A percentile compares a stretch with the other conserved stretches of the same genome.
Conservation (phyloP, 1,284 basidiomycete species). For the Apiotrichum sp. region DNA sequence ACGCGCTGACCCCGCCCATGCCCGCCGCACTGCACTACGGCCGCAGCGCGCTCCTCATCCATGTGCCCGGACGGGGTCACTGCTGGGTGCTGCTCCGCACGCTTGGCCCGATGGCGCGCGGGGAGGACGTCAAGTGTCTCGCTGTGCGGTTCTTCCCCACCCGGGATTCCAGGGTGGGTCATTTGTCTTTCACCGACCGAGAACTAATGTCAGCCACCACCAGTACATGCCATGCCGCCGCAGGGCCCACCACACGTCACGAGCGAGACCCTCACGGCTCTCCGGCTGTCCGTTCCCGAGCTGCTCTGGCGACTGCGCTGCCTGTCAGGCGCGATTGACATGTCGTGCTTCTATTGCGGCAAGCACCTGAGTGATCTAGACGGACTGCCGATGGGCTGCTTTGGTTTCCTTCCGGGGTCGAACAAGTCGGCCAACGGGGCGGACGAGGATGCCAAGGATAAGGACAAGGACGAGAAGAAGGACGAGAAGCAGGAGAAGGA, state of each 20-base stretch:
- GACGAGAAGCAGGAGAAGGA: not conserved
- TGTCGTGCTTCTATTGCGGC: constrained; percentile 9
- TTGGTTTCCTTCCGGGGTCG: not conserved
- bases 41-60: constrained; percentile 8
- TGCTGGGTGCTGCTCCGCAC: constrained; percentile 7
- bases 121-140: not conserved
- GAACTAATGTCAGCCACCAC: constrained; percentile 13
- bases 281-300: constrained; percentile 6
- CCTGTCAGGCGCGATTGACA: not conserved
- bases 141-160: constrained; percentile 7
- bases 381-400: constrained; percentile 7
- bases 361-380: constrained; percentile 8
- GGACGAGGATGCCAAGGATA: not conserved
- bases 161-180: not conserved
- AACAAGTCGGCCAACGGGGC: not conserved
- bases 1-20: not conserved
- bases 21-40: not conserved
- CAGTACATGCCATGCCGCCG: constrained; percentile 15
- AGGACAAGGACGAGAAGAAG: not conserved
- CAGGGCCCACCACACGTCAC: constrained; percentile 6
- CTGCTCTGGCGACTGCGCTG: constrained; percentile 12
- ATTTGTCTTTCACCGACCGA: too few species aligned
- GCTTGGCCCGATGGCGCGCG: not conserved
- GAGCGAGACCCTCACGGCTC: constrained; percentile 7
- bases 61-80: not conserved